Evolutionary conservation across 805 yeast species (phyloP), one percentile per base, ranked within the genome.

Genomic region (Ogataea pini): DNA sequence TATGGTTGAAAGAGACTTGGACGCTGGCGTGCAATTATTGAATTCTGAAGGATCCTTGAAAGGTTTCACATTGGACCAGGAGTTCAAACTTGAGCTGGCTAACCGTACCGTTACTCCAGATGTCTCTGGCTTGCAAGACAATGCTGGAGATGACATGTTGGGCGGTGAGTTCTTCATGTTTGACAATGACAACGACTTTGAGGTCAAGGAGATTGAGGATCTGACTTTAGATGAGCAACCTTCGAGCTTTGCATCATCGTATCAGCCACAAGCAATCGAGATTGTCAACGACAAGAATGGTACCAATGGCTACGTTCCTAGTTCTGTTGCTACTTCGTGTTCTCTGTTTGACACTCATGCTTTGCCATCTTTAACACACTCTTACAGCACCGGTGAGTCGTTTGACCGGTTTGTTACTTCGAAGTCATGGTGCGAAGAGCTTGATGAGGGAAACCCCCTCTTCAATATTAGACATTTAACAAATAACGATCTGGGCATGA

Each of bases 41-140:
- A 46, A 64, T 48, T 61, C 67, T 59, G 61, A 62, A 27, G 68
- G 66, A 22, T 22, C 43, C 17, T 18, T 38, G 16, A 63, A 60
- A 45, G 82, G 82, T 13, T 71, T 74, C 48, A 73, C 75, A 5
- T 57, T 72, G 17, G 79, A 76, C 57, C 80, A 77, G 50, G 77
- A 74, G 54, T 70, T 67, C 55, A 65, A 59, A 40, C 46, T 62
- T 34, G 63, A 59, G 28, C 49, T 61, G 17, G 38, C 59, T 16
- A 45, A 50, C 20, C 50, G 53, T 36, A 28, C 44, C 33, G 36
- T 36, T 27, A 16, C 45, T 10, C 18, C 49, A 22, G 29, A 31
- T 33, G 51, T 33, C 14, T 42, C 52, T 34, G 47, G 33, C 31
- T 12, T 44, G 37, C 37, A 39, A 9, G 18, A 34, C 5, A 24